Evolutionary conservation across 2,329 filamentous ascomycete genomes (phyloP), one percentile per base, ranked within the genome.

Genomic region (Penicillium janthinellum): DNA sequence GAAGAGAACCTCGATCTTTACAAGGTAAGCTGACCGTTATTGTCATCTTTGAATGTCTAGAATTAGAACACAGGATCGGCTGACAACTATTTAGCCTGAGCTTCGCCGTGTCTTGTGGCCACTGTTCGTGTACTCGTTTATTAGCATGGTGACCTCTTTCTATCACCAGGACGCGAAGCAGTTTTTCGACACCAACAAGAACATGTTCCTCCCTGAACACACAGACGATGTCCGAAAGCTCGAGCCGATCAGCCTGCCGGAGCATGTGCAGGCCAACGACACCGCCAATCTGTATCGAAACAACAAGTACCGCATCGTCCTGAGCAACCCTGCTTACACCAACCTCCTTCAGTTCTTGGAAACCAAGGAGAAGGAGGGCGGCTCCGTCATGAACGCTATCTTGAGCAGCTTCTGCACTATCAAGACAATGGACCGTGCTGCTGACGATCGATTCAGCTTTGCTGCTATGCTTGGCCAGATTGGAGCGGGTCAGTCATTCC

Each of bases 1-100:
- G 92, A 97, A 66, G 92, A 94, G 67, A 93, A 91, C 60, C 83
- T 99, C 25, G 94, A 98, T 65, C 84, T 98, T 31, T 98, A 98
- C 84, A 96, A 96, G 82, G 90, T 89, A 75, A 68, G 78, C 8
- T 54, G 28, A 20, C 3, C 10, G 5, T 5, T 10, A 28, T 44
- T 38, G 15, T 53, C 31, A 39, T 10, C 10, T 51, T 3, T 4
- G 10, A 34, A 37, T 28, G 4, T 5, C 41, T 56, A 10, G 2
- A 31, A 8, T 31, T 5, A 31, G 31, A 31, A 31, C 31, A 6
- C 7, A 10, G 31, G 31, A 31, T 31, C 8, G 31, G 50, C 56
- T 70, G 42, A 67, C 58, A 45, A 57, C 34, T 39, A 34, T 60
- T 12, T 63, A 93, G 87, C 92, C 94, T 47, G 95, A 99, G 78